Percentiles rank a stretch among this genome's conserved stretches.
Conservation (phyloP, 1,284 basidiomycete species). For the Cutaneotrichosporon arboriforme region DNA sequence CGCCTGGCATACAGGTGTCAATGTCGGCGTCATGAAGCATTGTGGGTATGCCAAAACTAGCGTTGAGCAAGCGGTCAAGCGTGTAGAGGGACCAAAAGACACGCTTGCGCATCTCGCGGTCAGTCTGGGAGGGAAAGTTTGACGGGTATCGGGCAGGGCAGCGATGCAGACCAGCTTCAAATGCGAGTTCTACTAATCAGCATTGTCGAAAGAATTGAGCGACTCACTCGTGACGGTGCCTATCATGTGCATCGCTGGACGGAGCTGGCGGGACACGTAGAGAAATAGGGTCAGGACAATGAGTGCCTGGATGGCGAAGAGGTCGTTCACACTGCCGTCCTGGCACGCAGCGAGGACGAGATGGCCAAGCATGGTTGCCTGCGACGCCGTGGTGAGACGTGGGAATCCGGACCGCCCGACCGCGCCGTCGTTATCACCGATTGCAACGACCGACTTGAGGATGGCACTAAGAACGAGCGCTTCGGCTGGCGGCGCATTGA, state of each 20-base stretch:
- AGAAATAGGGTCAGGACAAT: constrained; percentile 18
- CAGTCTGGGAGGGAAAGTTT: constrained; percentile 10
- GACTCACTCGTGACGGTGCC: constrained; percentile 21
- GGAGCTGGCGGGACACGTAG: constrained; percentile 13
- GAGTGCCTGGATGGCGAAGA: constrained; percentile 25
- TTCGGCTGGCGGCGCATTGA: constrained; percentile 6
- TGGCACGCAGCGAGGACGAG: constrained; percentile 15
- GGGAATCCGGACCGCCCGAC: neutral
- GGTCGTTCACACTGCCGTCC: constrained; percentile 16
- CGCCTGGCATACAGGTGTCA: constrained; percentile 25
- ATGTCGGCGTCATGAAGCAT: constrained; percentile 27
- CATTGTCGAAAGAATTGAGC: neutral
- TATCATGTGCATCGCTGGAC: constrained; percentile 24
- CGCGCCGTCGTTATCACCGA: neutral
- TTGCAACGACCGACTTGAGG: constrained; percentile 13
- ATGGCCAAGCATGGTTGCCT: constrained; percentile 12
- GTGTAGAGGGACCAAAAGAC: constrained; percentile 27
- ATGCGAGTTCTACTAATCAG: constrained; percentile 20
- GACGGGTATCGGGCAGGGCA: constrained; percentile 20
- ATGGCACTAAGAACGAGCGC: constrained; percentile 16
- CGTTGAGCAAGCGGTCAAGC: constrained; percentile 23
- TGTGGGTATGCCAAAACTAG: constrained; percentile 25
- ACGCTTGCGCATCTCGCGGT: constrained; percentile 24
- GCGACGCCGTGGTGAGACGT: neutral
- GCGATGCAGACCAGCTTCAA: constrained; percentile 26